A percentile compares a stretch with the other conserved stretches of the same genome.
Evolutionary conservation across 2,329 filamentous ascomycete genomes (phyloP).

Genomic region (Aureobasidium sp.): DNA sequence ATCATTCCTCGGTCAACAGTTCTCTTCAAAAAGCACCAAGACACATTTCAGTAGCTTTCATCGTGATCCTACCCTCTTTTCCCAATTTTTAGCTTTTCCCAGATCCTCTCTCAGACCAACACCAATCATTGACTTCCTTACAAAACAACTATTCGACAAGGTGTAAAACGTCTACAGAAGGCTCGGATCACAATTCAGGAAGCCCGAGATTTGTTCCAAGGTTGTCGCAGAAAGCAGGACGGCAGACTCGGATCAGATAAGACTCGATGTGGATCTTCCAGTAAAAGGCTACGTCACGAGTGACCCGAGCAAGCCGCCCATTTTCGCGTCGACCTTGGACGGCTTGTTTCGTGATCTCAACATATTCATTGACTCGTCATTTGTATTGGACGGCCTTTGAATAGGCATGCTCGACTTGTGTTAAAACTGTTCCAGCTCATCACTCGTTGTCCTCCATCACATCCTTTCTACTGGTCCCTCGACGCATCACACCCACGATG

Average conservation of each 20-base stretch:
- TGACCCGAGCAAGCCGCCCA: background rate
- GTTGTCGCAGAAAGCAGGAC: background rate
- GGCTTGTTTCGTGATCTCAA: background rate
- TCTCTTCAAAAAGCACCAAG: no score
- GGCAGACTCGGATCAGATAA: background rate
- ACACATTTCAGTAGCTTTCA: no score
- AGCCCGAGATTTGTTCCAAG: background rate
- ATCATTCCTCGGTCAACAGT: no score
- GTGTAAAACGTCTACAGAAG: background rate
- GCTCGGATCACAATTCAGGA: background rate
- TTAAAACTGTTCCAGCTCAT: background rate
- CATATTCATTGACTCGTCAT: constrained; percentile 2
- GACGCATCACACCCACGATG: constrained; percentile 5
- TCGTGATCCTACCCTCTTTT: no score
- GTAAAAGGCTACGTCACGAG: background rate
- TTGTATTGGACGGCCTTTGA: background rate
- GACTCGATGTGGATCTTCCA: background rate
- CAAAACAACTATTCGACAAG: background rate
- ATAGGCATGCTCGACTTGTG: background rate
- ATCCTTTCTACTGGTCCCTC: background rate
- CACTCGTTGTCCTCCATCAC: background rate
- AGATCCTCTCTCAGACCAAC: no score
- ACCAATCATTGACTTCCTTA: background rate
- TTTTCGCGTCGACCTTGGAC: background rate
- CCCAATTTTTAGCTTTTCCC: no score